These are phyloP conservation scores for Hydrangea macrophylla DNA, from an alignment of 148 eudicot genomes.

Conservation along the genomic window DNA sequence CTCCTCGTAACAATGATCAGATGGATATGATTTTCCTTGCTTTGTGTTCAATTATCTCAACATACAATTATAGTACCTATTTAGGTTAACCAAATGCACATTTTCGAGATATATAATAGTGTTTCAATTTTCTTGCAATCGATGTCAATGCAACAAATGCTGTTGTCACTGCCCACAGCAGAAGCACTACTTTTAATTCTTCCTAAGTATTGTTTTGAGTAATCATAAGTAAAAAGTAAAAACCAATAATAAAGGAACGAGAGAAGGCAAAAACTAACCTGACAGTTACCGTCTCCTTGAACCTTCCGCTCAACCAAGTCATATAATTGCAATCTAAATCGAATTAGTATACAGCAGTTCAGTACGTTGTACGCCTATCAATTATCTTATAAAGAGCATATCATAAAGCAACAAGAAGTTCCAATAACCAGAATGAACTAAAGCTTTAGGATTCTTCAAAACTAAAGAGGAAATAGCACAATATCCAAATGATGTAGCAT, in stretches of 20 bases:
- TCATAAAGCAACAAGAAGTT: background rate
- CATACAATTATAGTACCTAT: too few species aligned
- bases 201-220: background rate
- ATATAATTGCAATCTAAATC: slow-evolving; percentile 47
- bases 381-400: background rate
- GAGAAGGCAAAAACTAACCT: slow-evolving; percentile 34
- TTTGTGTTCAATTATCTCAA: too few species aligned
- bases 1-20: too few species aligned
- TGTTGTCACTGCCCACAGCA: background rate
- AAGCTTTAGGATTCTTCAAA: background rate
- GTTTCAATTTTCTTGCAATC: background rate
- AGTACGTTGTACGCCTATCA: background rate
- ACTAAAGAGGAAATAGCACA: slow-evolving; percentile 8
- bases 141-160: background rate
- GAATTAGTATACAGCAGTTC: slow-evolving; percentile 26
- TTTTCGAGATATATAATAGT: background rate
- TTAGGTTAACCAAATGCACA: too few species aligned
- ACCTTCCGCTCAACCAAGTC: slow-evolving; percentile 59
- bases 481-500: too few species aligned
- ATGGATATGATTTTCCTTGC: too few species aligned
- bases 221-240: background rate
- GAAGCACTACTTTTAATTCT: background rate
- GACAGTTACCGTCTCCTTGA: slow-evolving; percentile 67
- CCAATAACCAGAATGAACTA: background rate
- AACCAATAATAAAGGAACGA: background rate